These are phyloP conservation scores for Colletotrichum echinochloae DNA, from an alignment of 2,329 filamentous ascomycete species.

Conservation along the genomic window DNA sequence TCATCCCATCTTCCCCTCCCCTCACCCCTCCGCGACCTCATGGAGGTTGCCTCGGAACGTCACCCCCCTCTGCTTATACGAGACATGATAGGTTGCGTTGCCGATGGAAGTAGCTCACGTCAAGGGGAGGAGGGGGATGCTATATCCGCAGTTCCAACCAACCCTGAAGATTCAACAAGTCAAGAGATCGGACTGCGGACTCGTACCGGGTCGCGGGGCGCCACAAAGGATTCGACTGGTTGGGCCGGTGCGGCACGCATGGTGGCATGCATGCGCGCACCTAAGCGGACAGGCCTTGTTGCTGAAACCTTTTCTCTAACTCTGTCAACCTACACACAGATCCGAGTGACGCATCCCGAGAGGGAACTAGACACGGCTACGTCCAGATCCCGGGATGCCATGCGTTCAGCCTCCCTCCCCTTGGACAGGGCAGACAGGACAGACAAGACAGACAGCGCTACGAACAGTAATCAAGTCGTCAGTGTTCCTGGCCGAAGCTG, in stretches of 20 bases:
- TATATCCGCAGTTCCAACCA: slow-evolving; percentile 4
- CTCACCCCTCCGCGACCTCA: slow-evolving; percentile 8
- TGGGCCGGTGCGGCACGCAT: too few relatives aligned
- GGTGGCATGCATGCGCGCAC: slow-evolving; percentile 27
- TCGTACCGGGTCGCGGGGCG: not conserved
- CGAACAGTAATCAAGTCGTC: slow-evolving; percentile 30
- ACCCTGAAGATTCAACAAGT: not conserved
- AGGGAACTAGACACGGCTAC: slow-evolving; percentile 26
- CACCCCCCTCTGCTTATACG: slow-evolving; percentile 19
- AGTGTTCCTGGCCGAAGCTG: slow-evolving; percentile 15
- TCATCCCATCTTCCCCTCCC: slow-evolving; percentile 29
- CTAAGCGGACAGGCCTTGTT: slow-evolving; percentile 32
- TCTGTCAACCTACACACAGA: slow-evolving; percentile 40
- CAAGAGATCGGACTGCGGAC: slow-evolving; percentile 15
- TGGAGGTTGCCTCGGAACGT: slow-evolving; percentile 37
- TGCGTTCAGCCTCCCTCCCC: slow-evolving; percentile 11
- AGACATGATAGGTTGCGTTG: slow-evolving; percentile 23
- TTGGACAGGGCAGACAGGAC: too few relatives aligned
- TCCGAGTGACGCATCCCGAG: slow-evolving; percentile 38
- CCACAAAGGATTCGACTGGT: too few relatives aligned
- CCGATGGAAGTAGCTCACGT: slow-evolving; percentile 29
- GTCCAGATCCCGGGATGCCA: slow-evolving; percentile 24
- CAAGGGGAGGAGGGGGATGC: slow-evolving; percentile 3
- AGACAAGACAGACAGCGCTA: too few relatives aligned
- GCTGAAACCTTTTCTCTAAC: slow-evolving; percentile 40